Evolutionary conservation across 257 asterid species (phyloP), one percentile per base, ranked within the genome.

Genomic region (Penstemon eatonii): DNA sequence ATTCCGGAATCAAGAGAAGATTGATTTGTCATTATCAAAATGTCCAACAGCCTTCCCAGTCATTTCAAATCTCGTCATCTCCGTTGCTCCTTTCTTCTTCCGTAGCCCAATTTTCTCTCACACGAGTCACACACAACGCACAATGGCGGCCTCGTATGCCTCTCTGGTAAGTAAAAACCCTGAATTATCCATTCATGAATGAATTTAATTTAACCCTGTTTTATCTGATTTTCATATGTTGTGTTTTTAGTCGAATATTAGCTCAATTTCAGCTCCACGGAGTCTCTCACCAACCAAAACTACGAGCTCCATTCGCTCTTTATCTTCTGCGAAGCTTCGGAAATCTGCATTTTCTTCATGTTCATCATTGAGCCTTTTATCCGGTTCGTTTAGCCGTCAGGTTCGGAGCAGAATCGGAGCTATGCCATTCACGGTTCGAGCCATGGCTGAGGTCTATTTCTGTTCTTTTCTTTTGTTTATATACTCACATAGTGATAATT

Each of bases 121-220:
- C 58, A 10, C 39, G 38, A 40, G 9, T 7, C 43, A 41, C 15
- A 8, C n/a, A 5, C 18, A 53, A 63, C 72, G 58, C 56, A 58
- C 61, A 49, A 86, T 90, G 97, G 96, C 97, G 70, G 87, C 70
- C 58, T 74, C 91, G 3, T 84, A 37, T 65, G 81, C 92, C 38
- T 75, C 94, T 15, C 79, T 83, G 68, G 96, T 84, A 39, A 74
- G 69, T 41, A 5, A 4, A 65, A 82, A 76, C 69, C 78, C 85
- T 63, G 33, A 25, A 25, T 25, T 25, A 25, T 25, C 33, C 33
- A 25, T 25, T 25, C 33, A 25, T 25, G 33, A 25, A 25, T 25
- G 33, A 25, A 39, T 40, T 2, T 6, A 0, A 19, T 71, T 63
- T 38, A 2, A 44, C 12, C 6, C 3, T 54, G 10, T 59, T 72